A percentile compares a stretch with the other conserved stretches of the same genome.
Conservation (phyloP, 2,329 filamentous ascomycete genomes). For the Pezicula radicicola region DNA sequence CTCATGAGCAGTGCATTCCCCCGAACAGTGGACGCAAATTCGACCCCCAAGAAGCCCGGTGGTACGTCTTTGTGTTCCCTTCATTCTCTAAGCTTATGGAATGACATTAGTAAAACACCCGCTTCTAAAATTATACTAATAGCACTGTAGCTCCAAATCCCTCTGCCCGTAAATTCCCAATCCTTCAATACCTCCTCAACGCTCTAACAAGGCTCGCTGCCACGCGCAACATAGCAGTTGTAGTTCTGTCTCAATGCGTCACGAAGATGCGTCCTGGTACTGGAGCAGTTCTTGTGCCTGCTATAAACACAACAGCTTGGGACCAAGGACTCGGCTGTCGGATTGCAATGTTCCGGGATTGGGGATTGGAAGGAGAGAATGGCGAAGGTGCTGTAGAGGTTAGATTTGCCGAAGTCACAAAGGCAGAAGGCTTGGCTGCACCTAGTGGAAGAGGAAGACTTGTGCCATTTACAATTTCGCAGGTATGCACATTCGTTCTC, state of each 20-base stretch:
- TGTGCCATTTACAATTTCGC: conserved; percentile 21
- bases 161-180: conserved; percentile 32
- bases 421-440: conserved; percentile 49
- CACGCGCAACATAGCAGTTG: conserved; percentile 67
- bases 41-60: conserved; percentile 17
- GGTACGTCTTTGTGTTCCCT: conserved; percentile 12
- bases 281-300: conserved; percentile 68
- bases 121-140: neutral
- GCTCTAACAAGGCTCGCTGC: conserved; percentile 74
- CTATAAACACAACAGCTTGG: conserved; percentile 75
- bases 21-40: conserved; percentile 42
- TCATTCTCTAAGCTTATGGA: neutral
- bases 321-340: conserved; percentile 73
- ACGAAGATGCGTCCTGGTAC: conserved; percentile 71
- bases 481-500: conserved; percentile 10
- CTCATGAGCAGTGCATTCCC: conserved; percentile 77
- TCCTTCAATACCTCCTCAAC: conserved; percentile 61
- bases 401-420: conserved; percentile 63
- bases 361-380: conserved; percentile 46
- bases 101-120: neutral
- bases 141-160: conserved; percentile 15
- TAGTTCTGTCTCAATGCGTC: conserved; percentile 76
- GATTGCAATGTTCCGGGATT: conserved; percentile 78
- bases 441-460: conserved; percentile 13
- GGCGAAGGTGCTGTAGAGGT: conserved; percentile 48